Conservation (phyloP, 305 asterid genomes). For the Ilex paraguariensis region DNA sequence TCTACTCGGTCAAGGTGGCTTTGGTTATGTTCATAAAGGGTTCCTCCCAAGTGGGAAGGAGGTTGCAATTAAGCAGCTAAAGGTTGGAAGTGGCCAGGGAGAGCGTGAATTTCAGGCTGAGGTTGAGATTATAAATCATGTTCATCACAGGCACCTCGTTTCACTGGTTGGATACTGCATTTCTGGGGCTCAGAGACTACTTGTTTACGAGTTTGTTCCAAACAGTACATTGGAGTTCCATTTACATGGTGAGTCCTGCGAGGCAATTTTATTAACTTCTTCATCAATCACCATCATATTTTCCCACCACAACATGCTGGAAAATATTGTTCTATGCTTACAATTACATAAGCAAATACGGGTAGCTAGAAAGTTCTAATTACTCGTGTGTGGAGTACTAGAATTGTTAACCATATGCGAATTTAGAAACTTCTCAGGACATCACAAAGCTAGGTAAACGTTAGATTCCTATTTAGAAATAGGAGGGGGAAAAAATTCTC, state of each 20-base stretch:
- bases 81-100: conserved; percentile 78
- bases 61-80: conserved; percentile 75
- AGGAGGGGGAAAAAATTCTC: too few relatives aligned
- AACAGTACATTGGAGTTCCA: conserved; percentile 75
- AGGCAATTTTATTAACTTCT: conserved; percentile 9
- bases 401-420: too few relatives aligned
- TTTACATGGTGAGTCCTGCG: conserved; percentile 62
- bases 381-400: too few relatives aligned
- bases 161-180: conserved; percentile 68
- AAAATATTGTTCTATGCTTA: background rate
- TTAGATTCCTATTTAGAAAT: too few relatives aligned
- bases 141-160: conserved; percentile 66
- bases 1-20: conserved; percentile 86
- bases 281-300: background rate
- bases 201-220: conserved; percentile 75
- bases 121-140: conserved; percentile 74
- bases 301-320: conserved; percentile 7
- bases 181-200: conserved; percentile 68
- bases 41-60: conserved; percentile 57
- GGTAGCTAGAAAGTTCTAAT: too few relatives aligned
- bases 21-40: conserved; percentile 86
- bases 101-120: conserved; percentile 90
- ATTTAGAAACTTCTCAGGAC: too few relatives aligned
- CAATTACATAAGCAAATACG: too few relatives aligned
- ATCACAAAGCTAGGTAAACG: too few relatives aligned